Base-by-base conservation (phyloP, 2,329 filamentous ascomycete genomes). In the Cryoendolithus antarcticus region DNA sequence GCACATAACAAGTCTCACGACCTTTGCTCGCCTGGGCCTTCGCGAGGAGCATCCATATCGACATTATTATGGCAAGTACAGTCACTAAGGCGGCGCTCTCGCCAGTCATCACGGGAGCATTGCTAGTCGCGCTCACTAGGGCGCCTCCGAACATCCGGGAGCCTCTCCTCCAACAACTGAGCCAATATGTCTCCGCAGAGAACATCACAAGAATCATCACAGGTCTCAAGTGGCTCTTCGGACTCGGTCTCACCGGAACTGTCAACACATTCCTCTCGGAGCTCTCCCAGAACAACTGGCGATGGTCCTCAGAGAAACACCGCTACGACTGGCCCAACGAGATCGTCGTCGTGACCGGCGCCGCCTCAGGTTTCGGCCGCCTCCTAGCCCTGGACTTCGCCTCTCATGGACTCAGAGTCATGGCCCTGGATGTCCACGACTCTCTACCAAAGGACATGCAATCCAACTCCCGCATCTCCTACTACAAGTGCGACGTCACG, bases 401-500 rank as follows among this genome's bases (percentile, higher is more conserved):
- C 3, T 47, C 41, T n/a, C 53, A 53, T 31, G 62, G 62, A 8
- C 48, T 64, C 34, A 56, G 54, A 12, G 60, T 64, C 31, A 59
- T 60, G 11, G 55, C 61, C 8, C 42, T 64, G 11, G 62, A 65
- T 44, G 44, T 58, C 27, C 47, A 60, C 21, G 54, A 54, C 39
- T 51, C 56, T 9, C 47, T 58, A 9, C 59, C 59, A 12, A 44
- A 49, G 8, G 52, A 57, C 15, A 41, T 62, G 31, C 45, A 55
- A 32, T 47, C 50, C 35, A 49, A 59, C 44, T 46, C 46, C 12
- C 54, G 55, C 36, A 51, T 58, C 48, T 49, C 46, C 51, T 63
- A 57, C 47, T 62, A 55, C 51, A 55, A 59, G 42, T 70, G 66
- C 54, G 68, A 72, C 46, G 63, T 72, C 42, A 67, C 67, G 1